These are phyloP conservation scores for Lentinula guzmanii DNA, from an alignment of 768 basidiomycete genomes.

Conservation along the genomic window DNA sequence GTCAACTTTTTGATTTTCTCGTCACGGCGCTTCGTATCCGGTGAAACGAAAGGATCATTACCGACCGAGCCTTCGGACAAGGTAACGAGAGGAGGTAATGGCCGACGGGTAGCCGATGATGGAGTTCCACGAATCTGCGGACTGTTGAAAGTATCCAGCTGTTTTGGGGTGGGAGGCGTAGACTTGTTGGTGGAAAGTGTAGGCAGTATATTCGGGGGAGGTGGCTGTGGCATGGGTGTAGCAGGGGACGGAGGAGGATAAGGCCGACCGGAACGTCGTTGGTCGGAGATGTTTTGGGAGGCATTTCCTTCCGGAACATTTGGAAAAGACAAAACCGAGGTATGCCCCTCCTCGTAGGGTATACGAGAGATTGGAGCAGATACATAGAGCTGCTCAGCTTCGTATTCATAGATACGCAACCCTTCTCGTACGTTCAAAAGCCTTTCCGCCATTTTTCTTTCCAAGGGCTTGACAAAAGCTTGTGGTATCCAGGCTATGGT, in stretches of 20 bases:
- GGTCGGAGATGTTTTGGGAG: neutral
- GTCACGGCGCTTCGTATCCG: slow-evolving; percentile 12
- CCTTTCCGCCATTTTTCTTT: slow-evolving; percentile 43
- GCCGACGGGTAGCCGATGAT: slow-evolving; percentile 12
- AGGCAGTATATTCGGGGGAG: slow-evolving; percentile 13
- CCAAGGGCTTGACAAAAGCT: slow-evolving; percentile 56
- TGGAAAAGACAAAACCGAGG: neutral
- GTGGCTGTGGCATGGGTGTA: slow-evolving; percentile 32
- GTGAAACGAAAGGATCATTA: neutral
- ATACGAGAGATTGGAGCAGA: slow-evolving; percentile 28
- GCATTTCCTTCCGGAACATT: slow-evolving; percentile 3
- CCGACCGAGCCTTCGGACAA: neutral
- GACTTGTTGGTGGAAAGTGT: slow-evolving; percentile 24
- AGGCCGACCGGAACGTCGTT: slow-evolving; percentile 9
- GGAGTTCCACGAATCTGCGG: slow-evolving; percentile 14
- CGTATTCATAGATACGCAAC: slow-evolving; percentile 39
- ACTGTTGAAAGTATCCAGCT: slow-evolving; percentile 10
- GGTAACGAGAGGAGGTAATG: neutral
- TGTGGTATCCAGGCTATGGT: slow-evolving; percentile 73
- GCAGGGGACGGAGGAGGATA: slow-evolving; percentile 32
- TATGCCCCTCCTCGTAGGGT: slow-evolving; percentile 17
- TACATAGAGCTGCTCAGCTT: slow-evolving; percentile 38
- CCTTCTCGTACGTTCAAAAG: slow-evolving; percentile 38
- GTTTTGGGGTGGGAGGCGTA: slow-evolving; percentile 25
- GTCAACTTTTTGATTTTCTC: slow-evolving; percentile 33